Evolutionary conservation across 371 early-diverging fungal genomes (phyloP).

Genomic region (Sporodiniella umbellata): DNA sequence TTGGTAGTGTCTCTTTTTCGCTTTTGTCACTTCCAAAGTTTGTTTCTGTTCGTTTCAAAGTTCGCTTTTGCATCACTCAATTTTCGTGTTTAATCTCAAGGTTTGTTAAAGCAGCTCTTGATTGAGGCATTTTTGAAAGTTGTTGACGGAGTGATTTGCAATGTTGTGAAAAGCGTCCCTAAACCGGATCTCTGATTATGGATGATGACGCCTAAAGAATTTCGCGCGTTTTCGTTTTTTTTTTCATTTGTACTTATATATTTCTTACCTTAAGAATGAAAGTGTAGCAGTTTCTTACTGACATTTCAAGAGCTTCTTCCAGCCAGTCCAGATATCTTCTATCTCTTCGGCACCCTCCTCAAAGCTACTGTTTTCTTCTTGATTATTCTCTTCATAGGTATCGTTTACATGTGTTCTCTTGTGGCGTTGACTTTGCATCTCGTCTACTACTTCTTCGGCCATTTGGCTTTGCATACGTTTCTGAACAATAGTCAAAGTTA

Average conservation of each 20-base stretch:
- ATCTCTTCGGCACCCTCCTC: slow-evolving; percentile 3
- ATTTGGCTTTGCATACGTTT: slow-evolving; percentile 3
- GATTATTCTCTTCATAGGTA: slow-evolving; percentile 2
- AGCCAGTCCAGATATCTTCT: slow-evolving; percentile 2
- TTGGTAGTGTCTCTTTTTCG: background rate
- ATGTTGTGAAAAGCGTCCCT: slow-evolving; percentile 9
- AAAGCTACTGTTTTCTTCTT: slow-evolving; percentile 2
- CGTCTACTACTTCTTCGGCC: slow-evolving; percentile 3
- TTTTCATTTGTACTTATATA: background rate
- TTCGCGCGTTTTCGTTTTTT: background rate
- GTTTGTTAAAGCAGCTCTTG: slow-evolving; percentile 11
- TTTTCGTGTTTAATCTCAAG: background rate
- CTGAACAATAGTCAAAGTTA: slow-evolving; percentile 3
- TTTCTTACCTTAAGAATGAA: slow-evolving; percentile 1
- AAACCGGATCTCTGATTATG: slow-evolving; percentile 2
- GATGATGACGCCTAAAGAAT: slow-evolving; percentile 1
- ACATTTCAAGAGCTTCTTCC: slow-evolving; percentile 1
- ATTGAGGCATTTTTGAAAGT: slow-evolving; percentile 14
- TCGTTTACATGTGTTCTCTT: slow-evolving; percentile 2
- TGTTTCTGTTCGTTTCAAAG: slow-evolving; percentile 5
- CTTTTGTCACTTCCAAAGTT: slow-evolving; percentile 4
- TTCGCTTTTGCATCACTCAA: slow-evolving; percentile 8
- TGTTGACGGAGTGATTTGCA: slow-evolving; percentile 13
- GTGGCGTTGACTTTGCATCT: slow-evolving; percentile 1
- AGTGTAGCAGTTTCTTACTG: background rate